phyloP scores from a whole-genome alignment of 2,329 filamentous ascomycete species.

The Monosporascus sp. region DNA sequence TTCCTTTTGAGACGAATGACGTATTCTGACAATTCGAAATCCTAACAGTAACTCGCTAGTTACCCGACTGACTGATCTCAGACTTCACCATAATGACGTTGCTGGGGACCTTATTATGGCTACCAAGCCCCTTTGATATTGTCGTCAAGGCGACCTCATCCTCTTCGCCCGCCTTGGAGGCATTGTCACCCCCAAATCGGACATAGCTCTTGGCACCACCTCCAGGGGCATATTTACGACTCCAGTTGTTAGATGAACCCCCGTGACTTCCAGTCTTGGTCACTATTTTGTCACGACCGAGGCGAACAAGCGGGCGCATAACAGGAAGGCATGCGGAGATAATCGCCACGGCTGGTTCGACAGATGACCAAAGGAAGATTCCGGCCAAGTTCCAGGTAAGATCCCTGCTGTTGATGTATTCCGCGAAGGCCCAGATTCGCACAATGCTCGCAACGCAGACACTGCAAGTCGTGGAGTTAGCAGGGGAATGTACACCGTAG shows the following conservation, averaged over 20 bases:
- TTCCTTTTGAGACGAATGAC: too few species aligned
- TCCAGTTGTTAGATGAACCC: slow-evolving; percentile 5
- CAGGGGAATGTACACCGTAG: neutral
- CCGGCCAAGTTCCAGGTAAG: slow-evolving; percentile 24
- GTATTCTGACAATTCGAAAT: too few species aligned
- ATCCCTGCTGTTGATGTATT: slow-evolving; percentile 16
- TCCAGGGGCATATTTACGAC: slow-evolving; percentile 11
- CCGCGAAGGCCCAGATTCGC: slow-evolving; percentile 22
- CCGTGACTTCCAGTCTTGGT: too few species aligned
- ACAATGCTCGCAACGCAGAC: slow-evolving; percentile 25
- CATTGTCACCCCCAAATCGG: slow-evolving; percentile 13
- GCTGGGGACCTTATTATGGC: slow-evolving; percentile 10
- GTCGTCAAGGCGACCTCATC: slow-evolving; percentile 15
- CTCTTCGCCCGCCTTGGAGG: slow-evolving; percentile 4
- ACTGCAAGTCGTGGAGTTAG: slow-evolving; percentile 4
- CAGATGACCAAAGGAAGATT: slow-evolving; percentile 28
- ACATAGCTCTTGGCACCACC: slow-evolving; percentile 15
- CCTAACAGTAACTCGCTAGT: neutral
- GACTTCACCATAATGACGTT: slow-evolving; percentile 16
- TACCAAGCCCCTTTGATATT: slow-evolving; percentile 11
- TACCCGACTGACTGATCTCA: slow-evolving; percentile 7
- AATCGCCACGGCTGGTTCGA: slow-evolving; percentile 31
- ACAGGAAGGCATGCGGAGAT: slow-evolving; percentile 32
- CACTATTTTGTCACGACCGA: slow-evolving; percentile 9
- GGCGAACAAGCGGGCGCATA: slow-evolving; percentile 27